Conservation (phyloP, 306 rosid species). For the Gynostemma pentaphyllum region DNA sequence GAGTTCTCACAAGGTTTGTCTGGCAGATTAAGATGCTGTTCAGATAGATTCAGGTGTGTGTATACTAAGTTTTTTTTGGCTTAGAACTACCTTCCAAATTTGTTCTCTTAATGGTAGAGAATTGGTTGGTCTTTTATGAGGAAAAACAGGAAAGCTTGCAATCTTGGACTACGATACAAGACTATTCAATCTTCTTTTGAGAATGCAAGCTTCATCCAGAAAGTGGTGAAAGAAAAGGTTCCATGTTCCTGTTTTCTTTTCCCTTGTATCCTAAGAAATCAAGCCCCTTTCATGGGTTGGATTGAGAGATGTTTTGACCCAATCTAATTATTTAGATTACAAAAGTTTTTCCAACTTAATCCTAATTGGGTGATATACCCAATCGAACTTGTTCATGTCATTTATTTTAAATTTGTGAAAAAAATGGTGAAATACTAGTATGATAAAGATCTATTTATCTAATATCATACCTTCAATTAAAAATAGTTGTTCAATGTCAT, state of each 20-base stretch:
- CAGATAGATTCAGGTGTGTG: conserved; percentile 10
- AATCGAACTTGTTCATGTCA: too few relatives aligned
- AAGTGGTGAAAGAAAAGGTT: background rate
- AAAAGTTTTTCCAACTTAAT: too few relatives aligned
- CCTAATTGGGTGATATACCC: too few relatives aligned
- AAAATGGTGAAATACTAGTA: too few relatives aligned
- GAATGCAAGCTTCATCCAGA: conserved; percentile 4
- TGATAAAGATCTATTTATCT: too few relatives aligned
- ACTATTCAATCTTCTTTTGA: background rate
- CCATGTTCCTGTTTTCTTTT: background rate
- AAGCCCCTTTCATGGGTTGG: too few relatives aligned
- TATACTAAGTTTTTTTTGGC: background rate
- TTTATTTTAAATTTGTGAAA: too few relatives aligned
- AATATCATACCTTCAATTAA: too few relatives aligned
- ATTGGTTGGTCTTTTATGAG: background rate
- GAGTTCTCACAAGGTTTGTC: conserved; percentile 10
- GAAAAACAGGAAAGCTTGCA: background rate
- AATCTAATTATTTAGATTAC: too few relatives aligned
- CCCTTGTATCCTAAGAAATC: background rate
- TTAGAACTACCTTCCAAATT: background rate
- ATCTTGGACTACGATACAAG: background rate
- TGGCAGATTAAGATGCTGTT: conserved; percentile 5
- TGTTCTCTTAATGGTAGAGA: background rate
- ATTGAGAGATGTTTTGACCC: too few relatives aligned
- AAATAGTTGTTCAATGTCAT: too few relatives aligned